phyloP scores from a whole-genome alignment of 257 asterid genomes.

The Ehretia macrophylla region DNA sequence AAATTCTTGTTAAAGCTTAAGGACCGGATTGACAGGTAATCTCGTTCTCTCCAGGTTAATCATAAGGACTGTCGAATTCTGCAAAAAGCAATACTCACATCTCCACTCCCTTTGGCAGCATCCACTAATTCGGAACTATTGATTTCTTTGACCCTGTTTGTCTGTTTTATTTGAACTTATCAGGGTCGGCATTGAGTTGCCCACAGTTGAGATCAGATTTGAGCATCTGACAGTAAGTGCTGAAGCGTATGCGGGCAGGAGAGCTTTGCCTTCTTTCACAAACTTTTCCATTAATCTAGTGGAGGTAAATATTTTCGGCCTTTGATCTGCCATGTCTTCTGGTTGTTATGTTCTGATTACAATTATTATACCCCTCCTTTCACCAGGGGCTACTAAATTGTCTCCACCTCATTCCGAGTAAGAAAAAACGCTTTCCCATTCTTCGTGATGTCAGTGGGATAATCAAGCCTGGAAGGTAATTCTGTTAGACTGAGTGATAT shows the following conservation, averaged over 20 bases:
- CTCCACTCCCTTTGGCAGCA: too few relatives aligned
- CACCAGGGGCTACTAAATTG: constrained; percentile 10
- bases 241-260: constrained; percentile 42
- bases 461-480: constrained; percentile 49
- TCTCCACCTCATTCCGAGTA: constrained; percentile 40
- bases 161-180: background rate
- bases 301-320: constrained; percentile 36
- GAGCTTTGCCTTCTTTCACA: constrained; percentile 46
- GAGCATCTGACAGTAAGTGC: constrained; percentile 58
- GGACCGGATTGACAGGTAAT: constrained; percentile 45
- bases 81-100: too few relatives aligned
- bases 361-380: background rate
- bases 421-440: constrained; percentile 42
- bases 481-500: background rate
- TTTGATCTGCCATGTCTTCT: background rate
- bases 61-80: too few relatives aligned
- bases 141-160: too few relatives aligned
- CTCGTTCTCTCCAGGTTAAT: background rate
- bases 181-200: constrained; percentile 68
- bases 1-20: constrained; percentile 39
- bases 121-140: background rate
- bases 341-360: background rate
- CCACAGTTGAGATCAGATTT: constrained; percentile 62
- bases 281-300: constrained; percentile 40
- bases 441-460: constrained; percentile 56